A percentile compares a stretch with the other conserved stretches of the same genome.
These are phyloP conservation scores for Cryptosporidium meleagridis DNA, from an alignment of 169 alveolate species.

Conservation along the genomic window DNA sequence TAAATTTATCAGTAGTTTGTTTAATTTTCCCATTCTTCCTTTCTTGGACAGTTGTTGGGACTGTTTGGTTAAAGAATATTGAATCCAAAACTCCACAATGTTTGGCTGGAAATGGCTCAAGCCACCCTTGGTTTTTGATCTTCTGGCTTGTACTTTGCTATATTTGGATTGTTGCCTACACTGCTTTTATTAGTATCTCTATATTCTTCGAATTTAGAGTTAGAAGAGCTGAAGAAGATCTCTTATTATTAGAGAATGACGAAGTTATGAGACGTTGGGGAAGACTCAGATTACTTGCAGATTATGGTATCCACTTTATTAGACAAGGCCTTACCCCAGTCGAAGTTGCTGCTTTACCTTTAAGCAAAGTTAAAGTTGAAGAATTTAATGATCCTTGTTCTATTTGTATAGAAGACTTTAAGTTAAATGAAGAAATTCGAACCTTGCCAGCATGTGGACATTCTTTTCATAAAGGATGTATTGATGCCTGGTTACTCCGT, in stretches of 20 bases:
- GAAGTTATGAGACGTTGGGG: constrained; percentile 80
- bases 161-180: constrained; percentile 81
- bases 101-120: constrained; percentile 76
- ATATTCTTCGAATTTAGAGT: constrained; percentile 78
- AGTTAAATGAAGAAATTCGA: constrained; percentile 78
- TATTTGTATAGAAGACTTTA: constrained; percentile 78
- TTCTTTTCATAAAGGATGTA: constrained; percentile 83
- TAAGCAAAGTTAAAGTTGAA: constrained; percentile 13
- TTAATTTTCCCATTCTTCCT: constrained; percentile 81
- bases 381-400: constrained; percentile 75
- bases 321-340: constrained; percentile 81
- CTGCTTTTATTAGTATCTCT: constrained; percentile 80
- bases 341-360: constrained; percentile 41
- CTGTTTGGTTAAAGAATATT: constrained; percentile 79
- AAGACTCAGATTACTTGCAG: constrained; percentile 77
- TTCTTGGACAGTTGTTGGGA: constrained; percentile 82
- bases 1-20: constrained; percentile 78
- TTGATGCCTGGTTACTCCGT: constrained; percentile 84
- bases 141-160: constrained; percentile 84
- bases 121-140: constrained; percentile 84
- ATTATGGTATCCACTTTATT: constrained; percentile 82
- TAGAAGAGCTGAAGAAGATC: constrained; percentile 79
- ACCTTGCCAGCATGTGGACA: constrained; percentile 83
- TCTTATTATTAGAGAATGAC: constrained; percentile 78
- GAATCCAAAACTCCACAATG: constrained; percentile 81